Base-by-base conservation (phyloP, 805 yeast species). In the Lachancea fermentati region DNA sequence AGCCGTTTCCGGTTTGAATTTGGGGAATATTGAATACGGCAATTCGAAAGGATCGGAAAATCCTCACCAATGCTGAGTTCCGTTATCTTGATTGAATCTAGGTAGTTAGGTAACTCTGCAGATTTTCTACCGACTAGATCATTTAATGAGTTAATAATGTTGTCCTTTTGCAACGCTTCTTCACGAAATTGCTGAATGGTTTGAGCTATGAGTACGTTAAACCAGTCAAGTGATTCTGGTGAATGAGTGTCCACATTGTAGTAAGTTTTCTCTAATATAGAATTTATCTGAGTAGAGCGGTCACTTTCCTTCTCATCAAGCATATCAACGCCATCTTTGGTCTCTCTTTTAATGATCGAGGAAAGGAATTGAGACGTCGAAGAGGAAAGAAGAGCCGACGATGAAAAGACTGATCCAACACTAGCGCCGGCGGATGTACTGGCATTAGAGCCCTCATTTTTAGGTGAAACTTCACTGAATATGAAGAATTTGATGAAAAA, bases 151-250 rank as follows among this genome's bases (percentile, higher is more conserved):
- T 84, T 81, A 45, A 89, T 79, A 18, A 93, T 83, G 57, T 87
- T 88, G 58, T 93, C 93, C 36, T 88, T 79, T 31, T 75, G 70
- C 42, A 86, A 65, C 0, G 97, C 97, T 57, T 93, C 97, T n/a
- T 80, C 74, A 42, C 98, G 74, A 46, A 88, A 73, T 48, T 89
- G 95, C 24, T 85, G 77, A 18, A 93, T 79, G 5, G 88, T 80
- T 59, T 93, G 97, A 0, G 97, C 98, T 14, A 93, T 74, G 28
- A 93, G 68, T 1, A 93, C 97, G 49, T 91, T 93, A 61, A 93
- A 87, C 98, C 98, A 93, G 60, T 93, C 98, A 45, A 93, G 66
- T 0, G 96, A 83, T 65, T 93, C 98, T 0, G 97, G 76, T 13
- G 79, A 71, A 59, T 93, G 98, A 18, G 78, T 79, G 34, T 80